These are phyloP conservation scores for Nasturtium officinale DNA, from an alignment of 345 rosid genomes.

Conservation along the genomic window DNA sequence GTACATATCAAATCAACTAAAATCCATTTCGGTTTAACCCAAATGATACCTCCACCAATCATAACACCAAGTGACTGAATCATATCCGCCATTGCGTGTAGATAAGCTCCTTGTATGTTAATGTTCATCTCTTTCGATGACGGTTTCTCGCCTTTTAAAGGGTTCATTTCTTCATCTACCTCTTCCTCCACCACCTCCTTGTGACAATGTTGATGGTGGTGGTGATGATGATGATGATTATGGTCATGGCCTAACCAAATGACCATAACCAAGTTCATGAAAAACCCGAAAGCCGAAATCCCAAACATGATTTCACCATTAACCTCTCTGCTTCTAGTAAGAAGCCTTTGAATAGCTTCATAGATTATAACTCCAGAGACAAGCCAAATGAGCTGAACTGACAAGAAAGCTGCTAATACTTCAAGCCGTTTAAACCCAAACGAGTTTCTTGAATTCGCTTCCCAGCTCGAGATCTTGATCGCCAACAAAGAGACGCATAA, in stretches of 20 bases:
- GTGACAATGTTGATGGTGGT: slow-evolving; percentile 13
- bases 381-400: slow-evolving; percentile 83
- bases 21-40: slow-evolving; percentile 67
- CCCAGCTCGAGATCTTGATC: slow-evolving; percentile 85
- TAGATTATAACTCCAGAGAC: slow-evolving; percentile 62
- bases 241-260: slow-evolving; percentile 70
- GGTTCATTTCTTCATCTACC: slow-evolving; percentile 47
- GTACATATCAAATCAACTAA: slow-evolving; percentile 74
- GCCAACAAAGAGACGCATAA: slow-evolving; percentile 67
- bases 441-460: slow-evolving; percentile 61
- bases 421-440: slow-evolving; percentile 76
- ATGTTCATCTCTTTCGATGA: slow-evolving; percentile 50
- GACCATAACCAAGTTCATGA: slow-evolving; percentile 67
- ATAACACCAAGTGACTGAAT: slow-evolving; percentile 82
- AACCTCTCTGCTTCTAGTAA: slow-evolving; percentile 51
- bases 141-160: slow-evolving; percentile 38
- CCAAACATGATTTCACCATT: slow-evolving; percentile 74
- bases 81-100: slow-evolving; percentile 72
- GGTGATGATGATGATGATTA: slow-evolving; percentile 20
- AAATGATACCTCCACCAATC: slow-evolving; percentile 72
- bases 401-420: slow-evolving; percentile 77
- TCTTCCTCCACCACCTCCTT: slow-evolving; percentile 33
- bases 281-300: slow-evolving; percentile 73
- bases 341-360: slow-evolving; percentile 67
- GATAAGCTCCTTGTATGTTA: slow-evolving; percentile 83